Evolutionary conservation across 2,329 filamentous ascomycete species (phyloP).

Genomic region (Albifimbria verrucaria): DNA sequence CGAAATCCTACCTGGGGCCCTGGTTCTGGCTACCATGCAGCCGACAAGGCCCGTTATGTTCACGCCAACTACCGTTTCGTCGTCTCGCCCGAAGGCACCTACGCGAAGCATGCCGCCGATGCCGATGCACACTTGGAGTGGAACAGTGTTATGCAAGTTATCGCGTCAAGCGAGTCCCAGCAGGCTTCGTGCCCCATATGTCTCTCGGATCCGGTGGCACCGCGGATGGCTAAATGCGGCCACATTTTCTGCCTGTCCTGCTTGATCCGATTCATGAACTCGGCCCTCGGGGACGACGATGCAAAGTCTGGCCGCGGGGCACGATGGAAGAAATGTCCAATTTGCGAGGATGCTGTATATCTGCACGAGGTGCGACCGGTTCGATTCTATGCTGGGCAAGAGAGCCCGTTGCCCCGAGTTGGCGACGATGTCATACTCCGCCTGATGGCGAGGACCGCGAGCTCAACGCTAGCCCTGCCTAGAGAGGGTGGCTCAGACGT

Average conservation of each 20-base stretch:
- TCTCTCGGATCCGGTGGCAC: constrained; percentile 85
- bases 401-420: constrained; percentile 73
- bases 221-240: constrained; percentile 94
- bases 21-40: constrained; percentile 84
- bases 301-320: constrained; percentile 63
- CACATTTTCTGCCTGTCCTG: constrained; percentile 97
- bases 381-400: constrained; percentile 86
- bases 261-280: constrained; percentile 92
- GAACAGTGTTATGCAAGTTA: constrained; percentile 84
- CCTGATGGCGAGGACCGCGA: constrained; percentile 75
- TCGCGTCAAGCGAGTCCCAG: constrained; percentile 88
- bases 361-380: constrained; percentile 87
- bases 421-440: constrained; percentile 88
- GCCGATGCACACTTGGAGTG: constrained; percentile 89
- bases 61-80: constrained; percentile 98
- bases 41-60: constrained; percentile 85
- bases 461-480: constrained; percentile 83
- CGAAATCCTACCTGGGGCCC: constrained; percentile 78
- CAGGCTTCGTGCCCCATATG: constrained; percentile 90
- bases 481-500: constrained; percentile 72
- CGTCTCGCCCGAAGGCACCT: constrained; percentile 77
- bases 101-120: constrained; percentile 76
- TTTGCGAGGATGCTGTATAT: constrained; percentile 93
- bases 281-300: constrained; percentile 69
- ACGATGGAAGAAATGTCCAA: constrained; percentile 91